Evolutionary conservation across 2,329 filamentous ascomycete genomes (phyloP), one percentile per base, ranked within the genome.

Genomic region (Fusarium sp.): DNA sequence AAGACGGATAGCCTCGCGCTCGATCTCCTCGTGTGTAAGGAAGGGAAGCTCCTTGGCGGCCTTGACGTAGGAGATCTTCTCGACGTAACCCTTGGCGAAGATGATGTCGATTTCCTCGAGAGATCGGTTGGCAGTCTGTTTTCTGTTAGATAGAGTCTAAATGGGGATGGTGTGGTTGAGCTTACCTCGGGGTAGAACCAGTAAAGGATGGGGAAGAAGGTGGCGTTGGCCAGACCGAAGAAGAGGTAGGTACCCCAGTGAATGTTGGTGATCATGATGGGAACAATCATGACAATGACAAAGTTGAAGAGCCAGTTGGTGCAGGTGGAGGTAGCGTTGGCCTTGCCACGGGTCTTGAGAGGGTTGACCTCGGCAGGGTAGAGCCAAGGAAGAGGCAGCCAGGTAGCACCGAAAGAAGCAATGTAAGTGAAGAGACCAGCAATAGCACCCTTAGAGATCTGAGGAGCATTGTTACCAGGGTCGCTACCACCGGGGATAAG

Each of bases 371-470:
- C 84, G 42, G 86, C 86, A 3, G 86, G 83, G 66, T 85, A 86
- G 71, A 87, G 71, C 88, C 88, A 91, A 1, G 89, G 89, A 24
- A 90, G 82, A 17, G 89, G 88, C 8, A 91, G 76, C 85, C 88
- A 90, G 1, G 87, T 89, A 0, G 89, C 88, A 34, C 89, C 90
- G 67, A 91, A 92, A 57, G 88, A 89, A 6, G 88, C 88, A 72
- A 92, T 92, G 78, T 91, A 92, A 4, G 88, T 85, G 79, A 92
- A 92, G 14, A 92, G 79, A 58, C 89, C 90, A 4, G 91, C 88
- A 2, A 89, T 89, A 1, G 90, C 88, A 34, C 90, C 91, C 75
- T 91, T 92, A 4, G 89, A 88, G 8, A 66, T 66, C 7, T 66
- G 61, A 38, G 89, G 82, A 1, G 87, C 78, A 1, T 44, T 28